phyloP scores from a whole-genome alignment of 306 rosid species.

The Astragalus glycyphyllos region DNA sequence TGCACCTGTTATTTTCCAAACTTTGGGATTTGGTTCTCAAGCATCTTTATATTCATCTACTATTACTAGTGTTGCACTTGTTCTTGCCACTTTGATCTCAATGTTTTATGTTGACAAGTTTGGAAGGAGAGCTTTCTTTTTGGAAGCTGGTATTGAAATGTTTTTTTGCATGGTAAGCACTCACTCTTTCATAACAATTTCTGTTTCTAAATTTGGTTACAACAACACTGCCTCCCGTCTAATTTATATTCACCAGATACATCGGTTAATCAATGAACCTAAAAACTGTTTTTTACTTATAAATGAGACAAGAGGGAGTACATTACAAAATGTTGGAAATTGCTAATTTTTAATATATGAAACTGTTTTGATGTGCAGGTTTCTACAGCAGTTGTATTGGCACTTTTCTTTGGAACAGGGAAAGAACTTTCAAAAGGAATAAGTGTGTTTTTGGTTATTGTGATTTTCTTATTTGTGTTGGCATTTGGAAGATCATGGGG shows the following conservation, averaged over 20 bases:
- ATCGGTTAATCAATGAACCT: no score
- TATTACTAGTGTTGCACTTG: constrained; percentile 71
- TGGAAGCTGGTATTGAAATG: constrained; percentile 84
- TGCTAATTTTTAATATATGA: constrained; percentile 4
- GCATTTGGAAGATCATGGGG: constrained; percentile 97
- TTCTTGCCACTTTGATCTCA: constrained; percentile 76
- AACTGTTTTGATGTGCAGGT: constrained; percentile 48
- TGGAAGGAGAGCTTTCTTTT: constrained; percentile 85
- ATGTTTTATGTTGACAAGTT: constrained; percentile 72
- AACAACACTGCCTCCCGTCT: no score
- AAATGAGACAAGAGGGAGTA: no score
- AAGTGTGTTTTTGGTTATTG: constrained; percentile 68
- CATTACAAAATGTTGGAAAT: no score
- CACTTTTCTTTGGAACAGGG: constrained; percentile 65
- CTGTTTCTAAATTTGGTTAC: no score
- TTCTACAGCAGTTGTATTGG: constrained; percentile 69
- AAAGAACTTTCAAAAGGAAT: constrained; percentile 61
- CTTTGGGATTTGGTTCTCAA: no score
- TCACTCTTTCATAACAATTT: background rate
- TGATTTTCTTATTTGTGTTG: constrained; percentile 74
- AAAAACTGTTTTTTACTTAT: no score
- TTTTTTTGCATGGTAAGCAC: constrained; percentile 68
- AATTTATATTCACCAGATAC: no score
- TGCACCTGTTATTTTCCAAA: no score
- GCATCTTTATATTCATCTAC: constrained; percentile 75